Evolutionary conservation across 2,329 filamentous ascomycete species (phyloP), one percentile per base, ranked within the genome.

Genomic region (Sclerotinia subarctica): DNA sequence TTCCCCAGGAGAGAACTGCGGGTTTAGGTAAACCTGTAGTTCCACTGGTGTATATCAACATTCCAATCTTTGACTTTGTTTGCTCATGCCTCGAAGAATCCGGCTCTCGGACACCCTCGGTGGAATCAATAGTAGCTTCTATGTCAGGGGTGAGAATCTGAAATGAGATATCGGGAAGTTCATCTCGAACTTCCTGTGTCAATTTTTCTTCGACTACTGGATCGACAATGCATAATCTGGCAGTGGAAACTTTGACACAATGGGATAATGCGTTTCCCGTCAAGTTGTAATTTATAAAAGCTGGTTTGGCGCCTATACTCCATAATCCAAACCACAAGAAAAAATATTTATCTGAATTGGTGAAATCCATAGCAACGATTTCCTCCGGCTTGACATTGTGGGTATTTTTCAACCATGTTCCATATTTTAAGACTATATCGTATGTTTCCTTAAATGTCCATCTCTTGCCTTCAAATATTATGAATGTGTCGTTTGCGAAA

Each of bases 281-380:
- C 60, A 96, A 81, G 76, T 95, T 95, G 79, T 94, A 94, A 79
- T 97, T 97, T 80, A 96, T 90, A 73, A 95, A 92, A 0, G 93
- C 93, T 0, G 93, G 92, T 67, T 88, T 88, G 0, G 91, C 93
- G 15, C 93, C 93, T 69, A 96, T 87, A 42, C 89, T 87, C 92
- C 92, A 96, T 44, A 96, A 79, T 0, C 89, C 93, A 66, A 94
- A 82, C 83, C 89, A 75, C 11, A 96, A 71, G 76, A 94, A 91
- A 38, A 94, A 75, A 74, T 93, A 94, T 3, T 85, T 84, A n/a
- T 92, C 88, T 52, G 88, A 91, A 77, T 96, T 97, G 79, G 90
- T 89, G 72, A 92, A 91, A 77, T 95, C 85, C 73, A 96, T 83
- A 11, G 91, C 92, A 24, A 96, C 90, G 46, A 96, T 87, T 64